Conservation (phyloP, 352 stramenopile species). For the Phytophthora multivora region DNA sequence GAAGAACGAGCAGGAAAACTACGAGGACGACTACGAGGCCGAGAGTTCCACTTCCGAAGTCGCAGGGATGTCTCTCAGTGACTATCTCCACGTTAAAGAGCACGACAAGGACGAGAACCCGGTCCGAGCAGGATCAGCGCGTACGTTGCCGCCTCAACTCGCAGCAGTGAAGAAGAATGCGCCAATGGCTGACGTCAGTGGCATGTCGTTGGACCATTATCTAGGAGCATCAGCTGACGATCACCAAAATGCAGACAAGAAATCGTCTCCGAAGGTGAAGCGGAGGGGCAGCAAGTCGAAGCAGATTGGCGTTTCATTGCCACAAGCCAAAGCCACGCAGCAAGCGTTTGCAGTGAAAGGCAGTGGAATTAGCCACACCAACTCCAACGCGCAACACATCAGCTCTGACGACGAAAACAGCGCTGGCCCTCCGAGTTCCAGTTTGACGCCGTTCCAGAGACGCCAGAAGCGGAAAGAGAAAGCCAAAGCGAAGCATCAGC, state of each 20-base stretch:
- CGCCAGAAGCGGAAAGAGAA: slow-evolving; percentile 54
- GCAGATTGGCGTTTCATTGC: neutral
- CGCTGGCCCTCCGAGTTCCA: slow-evolving; percentile 30
- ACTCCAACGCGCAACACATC: slow-evolving; percentile 13
- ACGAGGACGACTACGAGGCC: slow-evolving; percentile 57
- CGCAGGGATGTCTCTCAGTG: slow-evolving; percentile 54
- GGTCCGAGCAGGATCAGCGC: slow-evolving; percentile 12
- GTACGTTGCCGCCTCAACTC: slow-evolving; percentile 17
- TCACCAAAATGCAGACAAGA: slow-evolving; percentile 14
- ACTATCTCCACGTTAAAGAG: slow-evolving; percentile 62
- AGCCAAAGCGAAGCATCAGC: slow-evolving; percentile 49
- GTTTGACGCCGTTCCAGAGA: slow-evolving; percentile 51
- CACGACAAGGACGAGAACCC: slow-evolving; percentile 23
- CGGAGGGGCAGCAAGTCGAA: slow-evolving; percentile 40
- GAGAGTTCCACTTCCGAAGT: slow-evolving; percentile 25
- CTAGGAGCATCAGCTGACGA: slow-evolving; percentile 36
- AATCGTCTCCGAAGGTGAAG: slow-evolving; percentile 40
- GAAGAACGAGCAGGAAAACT: slow-evolving; percentile 19
- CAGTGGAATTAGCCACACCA: slow-evolving; percentile 21
- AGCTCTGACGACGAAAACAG: slow-evolving; percentile 31
- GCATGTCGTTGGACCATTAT: slow-evolving; percentile 73
- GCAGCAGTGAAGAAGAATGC: slow-evolving; percentile 21
- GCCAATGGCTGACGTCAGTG: slow-evolving; percentile 38
- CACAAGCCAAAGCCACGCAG: slow-evolving; percentile 17
- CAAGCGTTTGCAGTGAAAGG: slow-evolving; percentile 33